Base-by-base conservation (phyloP, 306 rosid species). In the Lupinus albus region DNA sequence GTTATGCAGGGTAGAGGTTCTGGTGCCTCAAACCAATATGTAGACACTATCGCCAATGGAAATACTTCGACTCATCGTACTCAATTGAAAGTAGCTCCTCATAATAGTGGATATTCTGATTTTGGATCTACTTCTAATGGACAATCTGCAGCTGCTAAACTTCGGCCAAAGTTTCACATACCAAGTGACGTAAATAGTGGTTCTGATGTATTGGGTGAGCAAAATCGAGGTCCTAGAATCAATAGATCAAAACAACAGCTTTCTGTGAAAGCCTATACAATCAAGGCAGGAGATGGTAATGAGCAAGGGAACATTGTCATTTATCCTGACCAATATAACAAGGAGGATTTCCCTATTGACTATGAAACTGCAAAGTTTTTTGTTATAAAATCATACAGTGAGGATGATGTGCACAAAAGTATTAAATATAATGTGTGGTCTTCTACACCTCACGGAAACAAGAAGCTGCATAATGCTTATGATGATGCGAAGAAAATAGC, bases 351-450 rank as follows among this genome's bases (percentile, higher is more conserved):
- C 53, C 85, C 84, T 28, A 67, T 83, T 78, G 88, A 83, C 53
- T 83, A 89, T 12, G 79, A 17, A 56, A 86, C 83, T 74, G 98
- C 93, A 1, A 92, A 89, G 67, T 87, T 89, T 80, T 92, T 87
- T 80, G 95, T 89, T 38, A 89, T 92, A 61, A 92, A 92, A 83
- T 92, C 98, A 4, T 92, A 92, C 82, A 92, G 96, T 11, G 98
- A 92, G 81, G 98, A 92, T 81, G 98, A 92, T 83, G 96, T 92
- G 58, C 98, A 92, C 82, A 92, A 89, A 81, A 92, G 98, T 76
- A 78, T 92, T 49, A 92, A 92, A 71, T 92, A 92, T 79, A 92
- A 86, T 83, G 88, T 92, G 68, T 92, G 98, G 98, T 92, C 98
- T 2, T 92, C 98, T 44, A 92, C 98, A 11, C 91, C 91, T 58